Evolutionary conservation across 306 rosid genomes (phyloP), one percentile per base, ranked within the genome.

Genomic region (Malus fusca): DNA sequence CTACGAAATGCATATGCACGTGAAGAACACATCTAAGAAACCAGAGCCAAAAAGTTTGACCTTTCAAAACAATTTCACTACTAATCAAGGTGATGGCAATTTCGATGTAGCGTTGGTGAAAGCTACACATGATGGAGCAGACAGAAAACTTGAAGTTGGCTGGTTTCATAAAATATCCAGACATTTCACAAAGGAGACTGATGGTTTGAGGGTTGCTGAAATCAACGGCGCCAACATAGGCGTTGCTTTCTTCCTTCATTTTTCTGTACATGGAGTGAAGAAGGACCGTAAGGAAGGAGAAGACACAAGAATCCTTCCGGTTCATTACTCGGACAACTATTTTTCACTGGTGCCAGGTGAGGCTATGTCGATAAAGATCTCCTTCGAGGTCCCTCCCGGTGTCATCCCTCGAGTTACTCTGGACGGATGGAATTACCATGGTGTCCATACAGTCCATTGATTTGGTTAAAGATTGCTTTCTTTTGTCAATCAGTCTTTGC

Each of bases 261-360:
- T 94, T 60, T 88, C 92, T 40, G 95, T 92, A 73, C 95, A 92
- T 83, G 82, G 81, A 81, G 80, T 84, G 15, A 82, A 82, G 82
- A 76, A 44, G 11, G 82, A 82, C 63, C 72, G 18, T 58, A 86
- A 80, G 76, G 88, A 88, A 81, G 93, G 91, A 73, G 91, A 87
- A 58, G 96, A 92, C 86, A 86, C 97, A 28, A 85, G 98, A 87
- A 90, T 95, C 79, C 93, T 95, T 63, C 96, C 93, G 0, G 96
- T 95, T 80, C 96, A 92, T 82, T 92, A 95, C 84, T 87, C 97
- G 1, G 96, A 92, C 80, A 95, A 92, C 90, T 95, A 95, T 69
- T 87, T 95, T 82, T 91, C 97, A 15, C 86, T 92, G 62, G 88
- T 92, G 37, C 96, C 98, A 0, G 97, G 96, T 43, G 97, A 94